A percentile compares a stretch with the other conserved stretches of the same genome.
These are phyloP conservation scores for Diaporthe sp. DNA, from an alignment of 2,329 filamentous ascomycete species.

Conservation along the genomic window DNA sequence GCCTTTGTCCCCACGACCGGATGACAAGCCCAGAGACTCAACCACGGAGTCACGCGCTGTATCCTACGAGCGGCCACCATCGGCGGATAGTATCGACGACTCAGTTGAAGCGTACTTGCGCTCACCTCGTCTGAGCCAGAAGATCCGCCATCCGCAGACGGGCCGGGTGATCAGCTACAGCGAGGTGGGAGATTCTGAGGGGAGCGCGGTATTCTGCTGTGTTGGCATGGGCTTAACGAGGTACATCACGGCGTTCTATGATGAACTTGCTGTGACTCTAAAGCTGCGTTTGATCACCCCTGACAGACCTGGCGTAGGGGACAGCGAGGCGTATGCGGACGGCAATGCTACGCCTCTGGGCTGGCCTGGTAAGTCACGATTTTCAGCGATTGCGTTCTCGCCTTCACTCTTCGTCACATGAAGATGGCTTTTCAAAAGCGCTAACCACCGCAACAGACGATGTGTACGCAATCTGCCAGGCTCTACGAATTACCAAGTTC, in stretches of 20 bases:
- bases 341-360: slow-evolving; percentile 87
- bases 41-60: slow-evolving; percentile 47
- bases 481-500: slow-evolving; percentile 93
- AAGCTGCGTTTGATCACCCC: slow-evolving; percentile 93
- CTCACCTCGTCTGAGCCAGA: slow-evolving; percentile 88
- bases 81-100: slow-evolving; percentile 88
- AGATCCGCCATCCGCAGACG: slow-evolving; percentile 86
- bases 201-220: slow-evolving; percentile 94
- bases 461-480: slow-evolving; percentile 93
- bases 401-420: slow-evolving; percentile 14
- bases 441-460: slow-evolving; percentile 69
- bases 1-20: slow-evolving; percentile 57
- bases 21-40: slow-evolving; percentile 50
- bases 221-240: slow-evolving; percentile 97
- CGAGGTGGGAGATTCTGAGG: slow-evolving; percentile 93
- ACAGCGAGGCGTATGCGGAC: slow-evolving; percentile 87
- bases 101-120: slow-evolving; percentile 88
- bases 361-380: slow-evolving; percentile 82
- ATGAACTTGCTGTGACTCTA: slow-evolving; percentile 90
- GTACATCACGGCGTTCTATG: slow-evolving; percentile 97
- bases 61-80: slow-evolving; percentile 80
- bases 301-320: slow-evolving; percentile 93
- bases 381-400: background rate
- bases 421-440: background rate
- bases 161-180: slow-evolving; percentile 94